A percentile compares a stretch with the other conserved stretches of the same genome.
phyloP scores from a whole-genome alignment of 306 rosid genomes.

The Rubus idaeus region DNA sequence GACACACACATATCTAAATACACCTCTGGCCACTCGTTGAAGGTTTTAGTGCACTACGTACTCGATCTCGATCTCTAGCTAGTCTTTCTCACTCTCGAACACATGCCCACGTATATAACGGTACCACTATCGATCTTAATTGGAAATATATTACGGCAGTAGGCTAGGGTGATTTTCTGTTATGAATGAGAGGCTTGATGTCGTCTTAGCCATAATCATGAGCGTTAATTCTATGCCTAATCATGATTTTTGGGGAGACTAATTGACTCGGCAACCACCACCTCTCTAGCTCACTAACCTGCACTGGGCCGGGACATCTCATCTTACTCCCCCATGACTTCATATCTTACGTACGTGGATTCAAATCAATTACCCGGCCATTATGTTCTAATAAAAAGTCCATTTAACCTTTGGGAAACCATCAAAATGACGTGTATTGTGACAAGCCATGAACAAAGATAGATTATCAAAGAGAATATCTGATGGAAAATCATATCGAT shows the following conservation, averaged over 20 bases:
- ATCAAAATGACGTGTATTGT: conserved; percentile 4
- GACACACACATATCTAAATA: neutral
- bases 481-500: neutral
- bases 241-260: conserved; percentile 29
- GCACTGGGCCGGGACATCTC: conserved; percentile 28
- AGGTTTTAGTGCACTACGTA: neutral
- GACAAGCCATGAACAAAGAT: conserved; percentile 5
- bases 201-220: conserved; percentile 34
- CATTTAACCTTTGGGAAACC: neutral
- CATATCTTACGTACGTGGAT: conserved; percentile 4
- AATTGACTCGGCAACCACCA: conserved; percentile 42
- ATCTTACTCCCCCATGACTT: conserved; percentile 19
- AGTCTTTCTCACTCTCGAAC: conserved; percentile 11
- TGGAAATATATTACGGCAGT: neutral
- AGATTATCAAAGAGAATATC: neutral
- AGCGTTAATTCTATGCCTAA: conserved; percentile 26
- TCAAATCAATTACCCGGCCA: neutral
- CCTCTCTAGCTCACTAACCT: conserved; percentile 31
- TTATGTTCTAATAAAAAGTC: neutral
- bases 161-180: conserved; percentile 4
- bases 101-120: conserved; percentile 14
- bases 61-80: neutral
- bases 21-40: neutral
- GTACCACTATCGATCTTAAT: conserved; percentile 10
- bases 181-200: conserved; percentile 20